These are phyloP conservation scores for Jacaranda copaia DNA, from an alignment of 257 asterid genomes.

Conservation along the genomic window DNA sequence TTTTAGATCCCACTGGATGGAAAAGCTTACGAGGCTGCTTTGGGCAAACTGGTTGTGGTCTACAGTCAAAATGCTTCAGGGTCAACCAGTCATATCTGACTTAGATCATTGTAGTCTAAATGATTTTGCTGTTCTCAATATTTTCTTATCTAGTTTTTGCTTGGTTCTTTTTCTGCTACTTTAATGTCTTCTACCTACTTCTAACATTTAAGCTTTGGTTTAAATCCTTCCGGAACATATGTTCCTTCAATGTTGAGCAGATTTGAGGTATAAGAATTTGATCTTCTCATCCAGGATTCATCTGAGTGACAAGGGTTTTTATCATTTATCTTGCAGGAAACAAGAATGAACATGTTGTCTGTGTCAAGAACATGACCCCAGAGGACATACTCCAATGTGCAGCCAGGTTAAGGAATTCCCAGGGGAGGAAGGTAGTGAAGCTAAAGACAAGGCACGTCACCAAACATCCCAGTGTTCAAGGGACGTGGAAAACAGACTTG, in stretches of 20 bases:
- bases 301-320: neutral
- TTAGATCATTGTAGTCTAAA: neutral
- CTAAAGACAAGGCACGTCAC: conserved; percentile 78
- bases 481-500: conserved; percentile 83
- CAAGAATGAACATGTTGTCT: conserved; percentile 85
- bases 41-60: neutral
- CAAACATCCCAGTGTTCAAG: conserved; percentile 83
- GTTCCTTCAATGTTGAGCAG: neutral
- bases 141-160: neutral
- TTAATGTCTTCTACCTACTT: neutral
- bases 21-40: neutral
- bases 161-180: neutral
- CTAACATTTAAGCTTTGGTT: neutral
- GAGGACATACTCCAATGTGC: conserved; percentile 74
- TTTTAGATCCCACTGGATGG: neutral
- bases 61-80: neutral
- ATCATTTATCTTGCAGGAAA: conserved; percentile 55
- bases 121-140: neutral
- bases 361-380: conserved; percentile 70
- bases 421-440: conserved; percentile 89
- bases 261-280: neutral
- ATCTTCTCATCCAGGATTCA: neutral
- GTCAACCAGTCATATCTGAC: neutral
- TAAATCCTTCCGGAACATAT: neutral
- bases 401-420: conserved; percentile 75